These are phyloP conservation scores for Brassica napus DNA, from an alignment of 345 rosid genomes.

Conservation along the genomic window Da-Ae NC_063451.1:39747501-39748000, in stretches of 20 bases:
- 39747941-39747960: constrained; percentile 76
- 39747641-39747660: background rate
- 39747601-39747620: background rate
- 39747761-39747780: constrained; percentile 2
- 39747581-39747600: constrained; percentile 3
- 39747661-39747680: background rate
- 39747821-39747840: constrained; percentile 9
- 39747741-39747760: background rate
- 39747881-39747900: background rate
- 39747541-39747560: background rate
- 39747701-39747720: background rate
- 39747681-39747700: background rate
- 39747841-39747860: background rate
- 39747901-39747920: background rate
- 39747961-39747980: constrained; percentile 77
- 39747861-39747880: background rate
- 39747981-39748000: constrained; percentile 68
- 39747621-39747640: background rate
- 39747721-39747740: background rate
- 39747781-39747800: constrained; percentile 18
- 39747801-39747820: constrained; percentile 14
- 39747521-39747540: constrained; percentile 9
- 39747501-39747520: constrained; percentile 34
- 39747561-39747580: background rate
- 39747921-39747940: constrained; percentile 32